Percentiles rank a stretch among this genome's conserved stretches.
Conservation (phyloP, 2,329 filamentous ascomycete species). For the Dryadomyces sulphureus region DNA sequence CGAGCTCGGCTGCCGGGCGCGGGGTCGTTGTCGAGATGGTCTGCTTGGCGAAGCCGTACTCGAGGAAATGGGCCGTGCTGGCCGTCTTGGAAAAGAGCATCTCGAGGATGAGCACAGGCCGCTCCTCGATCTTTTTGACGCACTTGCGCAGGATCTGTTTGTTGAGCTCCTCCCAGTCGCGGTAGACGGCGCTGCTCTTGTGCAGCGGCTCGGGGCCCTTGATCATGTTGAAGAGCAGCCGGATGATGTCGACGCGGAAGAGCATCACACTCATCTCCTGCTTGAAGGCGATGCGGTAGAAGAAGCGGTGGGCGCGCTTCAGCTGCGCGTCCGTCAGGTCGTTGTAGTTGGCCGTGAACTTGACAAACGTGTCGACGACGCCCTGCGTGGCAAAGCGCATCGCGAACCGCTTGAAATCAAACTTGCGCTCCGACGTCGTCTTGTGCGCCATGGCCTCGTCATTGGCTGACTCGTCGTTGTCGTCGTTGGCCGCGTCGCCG, state of each 20-base stretch:
- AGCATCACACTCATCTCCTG: conserved; percentile 80
- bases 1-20: conserved; percentile 63
- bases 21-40: conserved; percentile 42
- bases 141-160: conserved; percentile 73
- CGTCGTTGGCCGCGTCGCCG: conserved; percentile 19
- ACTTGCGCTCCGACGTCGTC: conserved; percentile 70
- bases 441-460: conserved; percentile 58
- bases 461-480: conserved; percentile 53
- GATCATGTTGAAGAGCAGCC: conserved; percentile 79
- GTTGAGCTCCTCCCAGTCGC: conserved; percentile 83
- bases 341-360: conserved; percentile 63
- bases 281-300: conserved; percentile 90
- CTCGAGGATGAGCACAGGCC: conserved; percentile 76
- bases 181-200: conserved; percentile 48
- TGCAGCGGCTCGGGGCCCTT: conserved; percentile 72
- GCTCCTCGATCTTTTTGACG: conserved; percentile 69
- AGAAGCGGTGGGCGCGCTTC: conserved; percentile 84
- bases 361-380: conserved; percentile 78
- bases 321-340: conserved; percentile 70
- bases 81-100: conserved; percentile 90
- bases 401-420: conserved; percentile 79
- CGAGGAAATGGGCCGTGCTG: conserved; percentile 70
- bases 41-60: conserved; percentile 80
- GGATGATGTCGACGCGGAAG: conserved; percentile 81
- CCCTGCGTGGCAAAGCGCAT: conserved; percentile 69